Evolutionary conservation across 106 monocot genomes (phyloP).

Genomic region (Phalaenopsis aphrodite): DNA sequence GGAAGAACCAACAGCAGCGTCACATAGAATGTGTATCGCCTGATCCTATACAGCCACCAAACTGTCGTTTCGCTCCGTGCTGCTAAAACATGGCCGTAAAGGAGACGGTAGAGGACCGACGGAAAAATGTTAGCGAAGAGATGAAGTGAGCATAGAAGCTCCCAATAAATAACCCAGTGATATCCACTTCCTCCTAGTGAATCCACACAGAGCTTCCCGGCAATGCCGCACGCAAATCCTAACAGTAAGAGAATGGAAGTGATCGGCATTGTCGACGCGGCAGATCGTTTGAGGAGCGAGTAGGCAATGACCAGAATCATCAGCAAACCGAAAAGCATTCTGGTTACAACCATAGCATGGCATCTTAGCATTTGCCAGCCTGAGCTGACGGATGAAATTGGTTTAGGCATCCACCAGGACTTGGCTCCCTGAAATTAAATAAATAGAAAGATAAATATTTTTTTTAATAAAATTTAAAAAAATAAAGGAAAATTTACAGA

Average conservation of each 20-base stretch:
- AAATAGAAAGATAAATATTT: neutral
- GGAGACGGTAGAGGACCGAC: conserved; percentile 29
- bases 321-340: conserved; percentile 60
- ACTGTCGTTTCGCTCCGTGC: conserved; percentile 3
- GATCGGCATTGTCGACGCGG: conserved; percentile 62
- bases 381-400: conserved; percentile 53
- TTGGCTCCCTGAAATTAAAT: conserved; percentile 39
- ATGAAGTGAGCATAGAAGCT: conserved; percentile 64
- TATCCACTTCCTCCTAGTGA: conserved; percentile 77
- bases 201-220: conserved; percentile 79
- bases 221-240: conserved; percentile 56
- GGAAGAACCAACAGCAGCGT: conserved; percentile 55
- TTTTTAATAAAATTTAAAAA: too few species aligned
- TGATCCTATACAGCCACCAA: conserved; percentile 38
- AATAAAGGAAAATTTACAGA: too few species aligned
- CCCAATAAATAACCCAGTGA: conserved; percentile 80
- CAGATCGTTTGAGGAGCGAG: conserved; percentile 53
- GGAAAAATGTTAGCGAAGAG: conserved; percentile 64
- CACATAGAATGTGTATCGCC: conserved; percentile 41
- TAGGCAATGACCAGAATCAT: conserved; percentile 71
- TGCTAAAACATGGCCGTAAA: conserved; percentile 51
- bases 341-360: conserved; percentile 42
- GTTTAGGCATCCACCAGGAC: conserved; percentile 89
- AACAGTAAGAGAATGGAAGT: conserved; percentile 71
- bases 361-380: conserved; percentile 53